Conservation (phyloP, 768 basidiomycete species). For the Lepiota subincarnata region DNA sequence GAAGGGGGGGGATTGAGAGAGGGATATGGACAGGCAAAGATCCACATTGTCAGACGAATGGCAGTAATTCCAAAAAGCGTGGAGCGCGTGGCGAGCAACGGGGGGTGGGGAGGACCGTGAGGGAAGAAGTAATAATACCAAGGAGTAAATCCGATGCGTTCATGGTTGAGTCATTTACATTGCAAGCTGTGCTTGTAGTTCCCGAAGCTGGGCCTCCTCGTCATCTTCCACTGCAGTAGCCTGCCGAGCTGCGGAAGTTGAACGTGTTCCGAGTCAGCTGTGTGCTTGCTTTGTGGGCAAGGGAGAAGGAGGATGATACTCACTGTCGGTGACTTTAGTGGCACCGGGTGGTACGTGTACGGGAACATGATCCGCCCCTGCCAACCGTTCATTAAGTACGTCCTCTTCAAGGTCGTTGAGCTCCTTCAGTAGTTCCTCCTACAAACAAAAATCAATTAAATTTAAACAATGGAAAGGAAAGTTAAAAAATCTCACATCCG, state of each 20-base stretch:
- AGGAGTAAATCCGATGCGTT: not conserved
- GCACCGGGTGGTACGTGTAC: constrained; percentile 72
- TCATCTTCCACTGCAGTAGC: constrained; percentile 66
- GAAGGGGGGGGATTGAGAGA: not conserved
- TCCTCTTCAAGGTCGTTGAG: constrained; percentile 88
- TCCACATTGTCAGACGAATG: not conserved
- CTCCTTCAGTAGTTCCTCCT: constrained; percentile 79
- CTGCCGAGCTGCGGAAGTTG: constrained; percentile 16
- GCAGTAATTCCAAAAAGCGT: not conserved
- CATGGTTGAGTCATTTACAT: constrained; percentile 48
- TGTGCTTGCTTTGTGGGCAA: not conserved
- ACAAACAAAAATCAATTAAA: constrained; percentile 13
- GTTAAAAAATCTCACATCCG: constrained; percentile 55
- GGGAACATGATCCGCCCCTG: constrained; percentile 86
- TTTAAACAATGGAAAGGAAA: constrained; percentile 5
- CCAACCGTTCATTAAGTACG: constrained; percentile 77
- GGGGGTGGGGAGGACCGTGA: not conserved
- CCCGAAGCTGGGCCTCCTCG: constrained; percentile 85
- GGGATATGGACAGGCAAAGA: not conserved
- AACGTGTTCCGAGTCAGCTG: not conserved
- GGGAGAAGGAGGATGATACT: constrained; percentile 22
- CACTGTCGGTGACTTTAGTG: constrained; percentile 45
- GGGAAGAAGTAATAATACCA: constrained; percentile 1
- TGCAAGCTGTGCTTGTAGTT: constrained; percentile 83
- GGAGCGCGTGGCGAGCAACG: not conserved